A percentile compares a stretch with the other conserved stretches of the same genome.
Conservation (phyloP, 2,329 filamentous ascomycete genomes). For the Elsinoe batatas region DNA sequence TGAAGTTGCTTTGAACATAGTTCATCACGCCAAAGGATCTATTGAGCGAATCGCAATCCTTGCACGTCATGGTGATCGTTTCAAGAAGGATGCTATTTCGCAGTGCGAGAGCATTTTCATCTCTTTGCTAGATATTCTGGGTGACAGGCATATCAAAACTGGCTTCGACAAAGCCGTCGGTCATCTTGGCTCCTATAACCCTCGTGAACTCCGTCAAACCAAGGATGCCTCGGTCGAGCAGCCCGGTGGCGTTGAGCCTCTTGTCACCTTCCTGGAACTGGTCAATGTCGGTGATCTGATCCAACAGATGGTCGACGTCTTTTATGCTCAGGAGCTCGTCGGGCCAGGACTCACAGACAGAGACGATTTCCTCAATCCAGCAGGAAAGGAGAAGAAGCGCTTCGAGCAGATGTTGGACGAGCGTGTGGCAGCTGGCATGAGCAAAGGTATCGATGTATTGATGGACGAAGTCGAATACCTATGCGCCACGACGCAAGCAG, state of each 20-base stretch:
- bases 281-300: conserved; percentile 98
- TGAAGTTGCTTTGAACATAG: conserved; percentile 81
- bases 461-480: conserved; percentile 98
- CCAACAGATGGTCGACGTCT: conserved; percentile 97
- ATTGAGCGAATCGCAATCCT: conserved; percentile 79
- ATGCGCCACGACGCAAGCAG: conserved; percentile 74
- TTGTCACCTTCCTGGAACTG: conserved; percentile 92
- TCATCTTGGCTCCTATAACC: conserved; percentile 85
- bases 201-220: conserved; percentile 58
- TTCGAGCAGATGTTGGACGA: conserved; percentile 99
- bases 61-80: conserved; percentile 64
- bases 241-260: conserved; percentile 61
- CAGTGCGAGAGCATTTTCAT: conserved; percentile 90
- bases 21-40: conserved; percentile 78
- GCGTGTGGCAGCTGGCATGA: conserved; percentile 85
- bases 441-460: conserved; percentile 94
- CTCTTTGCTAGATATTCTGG: conserved; percentile 69
- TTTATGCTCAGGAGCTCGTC: conserved; percentile 91
- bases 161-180: conserved; percentile 89
- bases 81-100: conserved; percentile 69
- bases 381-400: conserved; percentile 89
- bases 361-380: conserved; percentile 88
- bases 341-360: conserved; percentile 73
- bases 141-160: conserved; percentile 76
- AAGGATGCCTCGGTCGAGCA: conserved; percentile 12